These are phyloP conservation scores for Cryptococcus depauperatus DNA, from an alignment of 1,284 basidiomycete genomes.

Conservation along the genomic window DNA sequence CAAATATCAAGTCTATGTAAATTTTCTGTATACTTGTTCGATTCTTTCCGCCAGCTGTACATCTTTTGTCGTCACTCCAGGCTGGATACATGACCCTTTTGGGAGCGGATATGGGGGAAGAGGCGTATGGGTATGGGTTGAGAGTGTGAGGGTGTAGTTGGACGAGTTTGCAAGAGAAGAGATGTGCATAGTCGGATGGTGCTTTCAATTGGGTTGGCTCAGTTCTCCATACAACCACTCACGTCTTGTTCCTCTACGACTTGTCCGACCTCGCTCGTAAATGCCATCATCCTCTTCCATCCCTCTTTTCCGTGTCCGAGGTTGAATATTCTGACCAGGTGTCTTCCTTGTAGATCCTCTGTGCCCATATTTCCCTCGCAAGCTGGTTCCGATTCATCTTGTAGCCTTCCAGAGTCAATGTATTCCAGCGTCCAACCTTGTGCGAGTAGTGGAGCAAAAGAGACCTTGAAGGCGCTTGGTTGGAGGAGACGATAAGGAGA, in stretches of 20 bases:
- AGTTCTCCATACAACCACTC: slow-evolving; percentile 7
- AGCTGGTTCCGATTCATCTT: no score
- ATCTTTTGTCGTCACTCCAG: slow-evolving; percentile 39
- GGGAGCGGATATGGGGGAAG: slow-evolving; percentile 21
- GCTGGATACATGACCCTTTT: slow-evolving; percentile 17
- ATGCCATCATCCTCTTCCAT: slow-evolving; percentile 20
- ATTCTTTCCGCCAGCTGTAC: slow-evolving; percentile 27
- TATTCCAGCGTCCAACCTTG: slow-evolving; percentile 32
- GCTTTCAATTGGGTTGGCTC: slow-evolving; percentile 16
- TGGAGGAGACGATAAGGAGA: slow-evolving; percentile 34
- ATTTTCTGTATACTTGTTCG: slow-evolving; percentile 18
- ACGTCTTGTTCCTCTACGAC: slow-evolving; percentile 27
- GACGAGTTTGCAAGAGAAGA: slow-evolving; percentile 23
- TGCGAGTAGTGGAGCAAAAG: slow-evolving; percentile 31
- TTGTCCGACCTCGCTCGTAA: slow-evolving; percentile 11
- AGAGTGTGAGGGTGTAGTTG: slow-evolving; percentile 29
- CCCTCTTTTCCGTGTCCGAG: slow-evolving; percentile 24
- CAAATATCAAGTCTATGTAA: no score
- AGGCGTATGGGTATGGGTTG: slow-evolving; percentile 39
- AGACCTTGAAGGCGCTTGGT: slow-evolving; percentile 23
- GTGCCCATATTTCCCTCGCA: no score
- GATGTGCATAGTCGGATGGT: slow-evolving; percentile 32
- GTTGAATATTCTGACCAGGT: slow-evolving; percentile 24
- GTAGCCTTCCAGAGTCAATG: no score
- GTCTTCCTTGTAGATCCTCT: slow-evolving; percentile 27